Evolutionary conservation across 768 basidiomycete species (phyloP).

Genomic region (Podaxis sp.): DNA sequence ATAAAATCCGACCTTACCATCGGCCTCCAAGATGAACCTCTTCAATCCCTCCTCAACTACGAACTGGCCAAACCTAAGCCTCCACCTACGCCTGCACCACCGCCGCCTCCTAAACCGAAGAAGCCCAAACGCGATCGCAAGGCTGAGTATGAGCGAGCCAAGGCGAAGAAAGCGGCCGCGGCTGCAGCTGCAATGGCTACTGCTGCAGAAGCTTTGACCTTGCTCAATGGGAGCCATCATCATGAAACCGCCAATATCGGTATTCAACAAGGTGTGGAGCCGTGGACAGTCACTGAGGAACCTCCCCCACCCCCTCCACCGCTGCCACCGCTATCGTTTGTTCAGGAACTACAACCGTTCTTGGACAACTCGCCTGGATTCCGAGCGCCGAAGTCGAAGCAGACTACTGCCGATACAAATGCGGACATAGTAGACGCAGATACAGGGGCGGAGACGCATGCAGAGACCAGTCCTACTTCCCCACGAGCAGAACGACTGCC

Average conservation of each 20-base stretch:
- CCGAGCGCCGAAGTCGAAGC: slow-evolving; percentile 19
- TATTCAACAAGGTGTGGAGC: not conserved
- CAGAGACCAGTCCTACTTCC: not conserved
- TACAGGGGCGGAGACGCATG: not conserved
- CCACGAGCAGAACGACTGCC: slow-evolving; percentile 12
- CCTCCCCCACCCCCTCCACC: not conserved
- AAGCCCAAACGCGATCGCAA: slow-evolving; percentile 38
- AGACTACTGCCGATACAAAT: not conserved
- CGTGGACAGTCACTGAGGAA: not conserved
- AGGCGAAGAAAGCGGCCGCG: slow-evolving; percentile 28
- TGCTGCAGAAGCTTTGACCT: slow-evolving; percentile 10
- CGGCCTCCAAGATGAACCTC: slow-evolving; percentile 53
- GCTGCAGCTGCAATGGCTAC: slow-evolving; percentile 19
- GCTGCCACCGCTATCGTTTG: not conserved
- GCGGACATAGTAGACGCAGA: slow-evolving; percentile 38
- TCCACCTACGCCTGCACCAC: slow-evolving; percentile 55
- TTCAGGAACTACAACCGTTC: slow-evolving; percentile 14
- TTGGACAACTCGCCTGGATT: slow-evolving; percentile 44
- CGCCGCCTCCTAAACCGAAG: slow-evolving; percentile 35
- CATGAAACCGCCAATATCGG: not conserved
- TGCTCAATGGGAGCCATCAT: slow-evolving; percentile 17
- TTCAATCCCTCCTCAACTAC: slow-evolving; percentile 66
- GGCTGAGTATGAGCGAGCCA: slow-evolving; percentile 35
- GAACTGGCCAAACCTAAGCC: slow-evolving; percentile 64
- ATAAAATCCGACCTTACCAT: slow-evolving; percentile 55